Evolutionary conservation across 257 asterid species (phyloP), one percentile per base, ranked within the genome.

Genomic region (Thymus quinquecostatus): DNA sequence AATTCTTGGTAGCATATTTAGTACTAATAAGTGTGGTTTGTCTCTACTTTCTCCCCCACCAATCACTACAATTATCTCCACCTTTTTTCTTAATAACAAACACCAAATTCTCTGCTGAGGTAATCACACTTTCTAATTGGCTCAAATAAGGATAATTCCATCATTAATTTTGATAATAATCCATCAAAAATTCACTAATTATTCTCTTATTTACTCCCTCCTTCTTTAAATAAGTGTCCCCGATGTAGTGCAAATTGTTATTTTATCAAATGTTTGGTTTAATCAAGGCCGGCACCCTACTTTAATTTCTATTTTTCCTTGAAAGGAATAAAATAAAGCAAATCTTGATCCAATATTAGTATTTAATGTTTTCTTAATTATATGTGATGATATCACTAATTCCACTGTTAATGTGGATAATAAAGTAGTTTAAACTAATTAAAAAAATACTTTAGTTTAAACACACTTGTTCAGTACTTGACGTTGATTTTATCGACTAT

Each of bases 11-110:
- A 53, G 58, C 38, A 63, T n/a, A n/a, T n/a, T n/a, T 21, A 21
- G 21, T 21, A 21, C 21, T 21, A 21, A 21, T 21, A 21, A 21
- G 21, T 78, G 57, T 65, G 72, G 66, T 63, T 59, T 78, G 79
- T 73, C 84, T 73, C 88, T 80, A 77, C 84, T 79, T 77, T 74
- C 75, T 66, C 76, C 68, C 68, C 86, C 83, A 78, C 86, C 75
- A 66, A 21, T 21, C 0, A 21, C 21, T 21, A 21, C 21, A 76
- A 65, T 70, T n/a, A 60, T 66, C 10, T 29, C 49, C 21, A 60
- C 10, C 60, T 29, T 65, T 21, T 32, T 43, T 12, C 73, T 38
- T 54, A 51, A n/a, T 27, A n/a, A 33, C 45, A 66, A 49, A 33
- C 45, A 66, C 43, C 8, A 41, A 49, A 63, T 71, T 45, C 49